These are phyloP conservation scores for Globisporangium splendens DNA, from an alignment of 352 stramenopile genomes.

Conservation along the genomic window DNA sequence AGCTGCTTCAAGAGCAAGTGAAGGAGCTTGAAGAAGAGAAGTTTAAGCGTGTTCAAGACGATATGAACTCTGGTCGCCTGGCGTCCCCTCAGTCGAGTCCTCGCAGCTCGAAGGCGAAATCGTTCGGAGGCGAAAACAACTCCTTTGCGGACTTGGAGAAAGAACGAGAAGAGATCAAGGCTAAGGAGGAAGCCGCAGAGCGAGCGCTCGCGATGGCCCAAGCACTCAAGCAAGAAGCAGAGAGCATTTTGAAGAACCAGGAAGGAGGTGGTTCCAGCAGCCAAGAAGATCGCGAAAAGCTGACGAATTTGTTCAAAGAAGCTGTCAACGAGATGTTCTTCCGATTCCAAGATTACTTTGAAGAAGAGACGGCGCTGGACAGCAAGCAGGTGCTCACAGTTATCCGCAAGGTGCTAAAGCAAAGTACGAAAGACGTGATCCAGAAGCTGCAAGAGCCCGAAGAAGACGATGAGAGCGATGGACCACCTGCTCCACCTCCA, in stretches of 20 bases:
- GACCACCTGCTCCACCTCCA: constrained; percentile 28
- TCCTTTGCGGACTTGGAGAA: constrained; percentile 15
- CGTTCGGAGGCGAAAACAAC: constrained; percentile 20
- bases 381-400: constrained; percentile 66
- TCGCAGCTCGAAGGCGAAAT: constrained; percentile 9
- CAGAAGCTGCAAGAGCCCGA: constrained; percentile 38
- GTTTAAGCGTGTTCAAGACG: constrained; percentile 42
- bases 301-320: constrained; percentile 69
- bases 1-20: constrained; percentile 46
- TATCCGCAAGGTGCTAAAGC: constrained; percentile 77
- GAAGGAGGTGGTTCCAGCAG: constrained; percentile 12
- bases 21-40: constrained; percentile 52
- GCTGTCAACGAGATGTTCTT: constrained; percentile 81
- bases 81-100: constrained; percentile 21
- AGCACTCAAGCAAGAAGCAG: constrained; percentile 53
- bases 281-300: constrained; percentile 27
- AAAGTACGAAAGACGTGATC: constrained; percentile 72
- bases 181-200: constrained; percentile 41
- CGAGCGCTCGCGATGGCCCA: constrained; percentile 44
- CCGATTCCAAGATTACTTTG: constrained; percentile 77
- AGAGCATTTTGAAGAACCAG: constrained; percentile 33
- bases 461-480: constrained; percentile 30
- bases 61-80: constrained; percentile 26
- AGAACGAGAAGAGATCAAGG: constrained; percentile 10
- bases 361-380: constrained; percentile 56